Conservation (phyloP, 2,329 filamentous ascomycete species). For the Tothia fuscella region DNA sequence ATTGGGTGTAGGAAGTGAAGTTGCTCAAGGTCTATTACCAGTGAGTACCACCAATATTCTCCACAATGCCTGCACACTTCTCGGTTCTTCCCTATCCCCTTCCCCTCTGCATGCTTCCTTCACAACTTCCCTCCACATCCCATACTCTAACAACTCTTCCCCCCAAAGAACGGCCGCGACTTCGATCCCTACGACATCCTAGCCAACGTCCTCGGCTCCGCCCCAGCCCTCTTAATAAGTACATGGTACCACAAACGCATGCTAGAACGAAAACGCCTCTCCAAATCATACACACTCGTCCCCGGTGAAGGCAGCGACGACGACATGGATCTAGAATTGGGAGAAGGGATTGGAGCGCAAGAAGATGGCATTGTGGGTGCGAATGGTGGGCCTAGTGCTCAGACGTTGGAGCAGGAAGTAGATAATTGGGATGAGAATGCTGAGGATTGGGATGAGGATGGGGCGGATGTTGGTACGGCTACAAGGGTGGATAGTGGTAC, state of each 20-base stretch:
- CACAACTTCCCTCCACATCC: not conserved
- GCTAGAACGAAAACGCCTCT: constrained; percentile 71
- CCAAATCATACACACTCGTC: constrained; percentile 59
- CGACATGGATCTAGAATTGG: constrained; percentile 59
- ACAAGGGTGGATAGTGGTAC: constrained; percentile 1
- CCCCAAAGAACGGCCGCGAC: constrained; percentile 31
- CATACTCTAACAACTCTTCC: not conserved
- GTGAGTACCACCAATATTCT: constrained; percentile 34
- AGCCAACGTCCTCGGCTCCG: constrained; percentile 73
- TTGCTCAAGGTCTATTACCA: constrained; percentile 61
- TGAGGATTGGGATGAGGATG: constrained; percentile 54
- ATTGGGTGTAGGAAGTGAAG: constrained; percentile 62
- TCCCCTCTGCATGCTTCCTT: not conserved
- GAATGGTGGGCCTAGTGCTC: constrained; percentile 17
- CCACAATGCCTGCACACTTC: not conserved
- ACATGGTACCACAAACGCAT: constrained; percentile 93
- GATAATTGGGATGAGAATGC: constrained; percentile 92
- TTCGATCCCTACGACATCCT: constrained; percentile 78
- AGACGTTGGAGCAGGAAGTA: constrained; percentile 62
- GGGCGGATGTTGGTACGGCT: constrained; percentile 17
- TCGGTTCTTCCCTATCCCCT: not conserved
- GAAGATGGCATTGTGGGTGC: constrained; percentile 49
- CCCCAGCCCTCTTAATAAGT: constrained; percentile 59
- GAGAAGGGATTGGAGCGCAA: constrained; percentile 44
- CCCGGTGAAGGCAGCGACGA: constrained; percentile 44